Evolutionary conservation across 495 filamentous ascomycete genomes (phyloP).

Genomic region (Collariella sp.): DNA sequence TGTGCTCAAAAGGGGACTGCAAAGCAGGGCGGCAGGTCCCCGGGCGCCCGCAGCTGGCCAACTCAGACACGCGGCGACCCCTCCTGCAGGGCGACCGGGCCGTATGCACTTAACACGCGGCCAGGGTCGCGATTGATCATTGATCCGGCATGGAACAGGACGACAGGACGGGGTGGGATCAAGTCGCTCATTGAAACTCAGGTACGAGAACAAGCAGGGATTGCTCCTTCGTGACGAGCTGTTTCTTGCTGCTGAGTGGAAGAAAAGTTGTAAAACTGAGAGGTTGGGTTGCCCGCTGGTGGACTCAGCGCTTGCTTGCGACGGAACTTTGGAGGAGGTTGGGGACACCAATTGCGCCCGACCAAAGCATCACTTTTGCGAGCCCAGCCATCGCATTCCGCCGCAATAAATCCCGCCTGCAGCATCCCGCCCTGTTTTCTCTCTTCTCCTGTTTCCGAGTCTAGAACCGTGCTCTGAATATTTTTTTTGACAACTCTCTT

Average conservation of each 20-base stretch:
- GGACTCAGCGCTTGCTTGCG: neutral
- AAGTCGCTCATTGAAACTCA: neutral
- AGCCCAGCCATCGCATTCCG: slow-evolving; percentile 10
- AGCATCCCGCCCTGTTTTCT: slow-evolving; percentile 5
- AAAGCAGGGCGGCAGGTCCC: neutral
- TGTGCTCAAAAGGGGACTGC: too few species aligned
- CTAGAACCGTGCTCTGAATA: slow-evolving; percentile 2
- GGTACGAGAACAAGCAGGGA: neutral
- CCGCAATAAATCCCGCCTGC: slow-evolving; percentile 18
- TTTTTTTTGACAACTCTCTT: neutral
- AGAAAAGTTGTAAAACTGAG: slow-evolving; percentile 11
- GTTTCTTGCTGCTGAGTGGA: neutral
- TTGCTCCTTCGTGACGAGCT: neutral
- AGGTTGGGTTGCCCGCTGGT: slow-evolving; percentile 18
- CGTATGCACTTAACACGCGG: neutral
- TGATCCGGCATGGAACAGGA: neutral
- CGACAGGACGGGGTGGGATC: neutral
- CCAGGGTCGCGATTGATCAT: neutral
- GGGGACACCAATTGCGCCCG: slow-evolving; percentile 22
- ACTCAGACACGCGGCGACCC: slow-evolving; percentile 8
- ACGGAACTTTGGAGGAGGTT: slow-evolving; percentile 26
- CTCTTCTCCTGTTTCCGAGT: slow-evolving; percentile 1
- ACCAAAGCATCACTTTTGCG: slow-evolving; percentile 13
- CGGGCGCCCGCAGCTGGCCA: slow-evolving; percentile 13
- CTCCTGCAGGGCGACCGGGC: neutral